These are phyloP conservation scores for Didymella exigua DNA, from an alignment of 2,329 filamentous ascomycete genomes.

Conservation along the genomic window DNA sequence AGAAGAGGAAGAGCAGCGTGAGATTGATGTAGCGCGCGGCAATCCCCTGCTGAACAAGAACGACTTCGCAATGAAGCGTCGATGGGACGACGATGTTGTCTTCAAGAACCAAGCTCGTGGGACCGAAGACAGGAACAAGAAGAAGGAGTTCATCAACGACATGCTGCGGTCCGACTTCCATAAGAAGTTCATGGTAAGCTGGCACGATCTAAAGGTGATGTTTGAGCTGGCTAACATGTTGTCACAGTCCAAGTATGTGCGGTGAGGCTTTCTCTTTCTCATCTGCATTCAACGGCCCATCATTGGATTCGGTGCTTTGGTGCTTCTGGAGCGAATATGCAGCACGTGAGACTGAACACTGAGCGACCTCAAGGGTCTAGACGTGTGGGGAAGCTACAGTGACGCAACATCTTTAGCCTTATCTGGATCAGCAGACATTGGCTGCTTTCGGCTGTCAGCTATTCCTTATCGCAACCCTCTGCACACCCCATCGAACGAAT, in stretches of 20 bases:
- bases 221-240: too few relatives aligned
- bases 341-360: constrained; percentile 31
- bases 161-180: constrained; percentile 95
- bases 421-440: constrained; percentile 43
- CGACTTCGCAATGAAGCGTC: constrained; percentile 87
- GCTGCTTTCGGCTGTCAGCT: constrained; percentile 27
- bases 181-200: constrained; percentile 85
- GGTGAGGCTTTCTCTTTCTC: constrained; percentile 33
- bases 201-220: background rate
- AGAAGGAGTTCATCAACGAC: constrained; percentile 98
- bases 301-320: constrained; percentile 20
- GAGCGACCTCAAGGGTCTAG: constrained; percentile 23
- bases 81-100: constrained; percentile 98
- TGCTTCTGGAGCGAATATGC: constrained; percentile 16
- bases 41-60: constrained; percentile 88
- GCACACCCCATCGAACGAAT: constrained; percentile 24
- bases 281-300: constrained; percentile 9
- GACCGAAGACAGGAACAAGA: constrained; percentile 88
- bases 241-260: constrained; percentile 45
- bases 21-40: constrained; percentile 86
- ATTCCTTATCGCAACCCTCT: constrained; percentile 27
- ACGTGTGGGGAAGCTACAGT: constrained; percentile 23
- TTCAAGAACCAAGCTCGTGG: constrained; percentile 98
- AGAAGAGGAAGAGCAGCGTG: constrained; percentile 80
- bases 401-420: constrained; percentile 32